Conservation (phyloP, 2,329 filamentous ascomycete genomes). For the Geoglossum cookeanum region DNA sequence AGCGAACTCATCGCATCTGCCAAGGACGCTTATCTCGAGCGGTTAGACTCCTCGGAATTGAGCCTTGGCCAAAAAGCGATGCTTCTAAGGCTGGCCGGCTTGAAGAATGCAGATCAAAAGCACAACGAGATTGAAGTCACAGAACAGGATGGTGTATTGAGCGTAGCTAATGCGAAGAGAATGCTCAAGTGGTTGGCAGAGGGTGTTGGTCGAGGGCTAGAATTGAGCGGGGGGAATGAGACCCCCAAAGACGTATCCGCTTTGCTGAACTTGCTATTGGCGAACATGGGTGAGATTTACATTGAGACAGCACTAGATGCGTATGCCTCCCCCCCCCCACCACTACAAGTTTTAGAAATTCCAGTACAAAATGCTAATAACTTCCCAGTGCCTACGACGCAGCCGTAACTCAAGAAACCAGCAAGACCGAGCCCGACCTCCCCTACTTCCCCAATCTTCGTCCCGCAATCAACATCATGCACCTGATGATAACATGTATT, state of each 20-base stretch:
- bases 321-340: slow-evolving; percentile 16
- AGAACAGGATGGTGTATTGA: slow-evolving; percentile 73
- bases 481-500: slow-evolving; percentile 84
- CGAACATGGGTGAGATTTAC: slow-evolving; percentile 72
- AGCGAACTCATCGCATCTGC: slow-evolving; percentile 76
- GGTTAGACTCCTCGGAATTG: slow-evolving; percentile 73
- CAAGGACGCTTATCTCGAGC: slow-evolving; percentile 77
- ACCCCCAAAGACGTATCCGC: slow-evolving; percentile 87
- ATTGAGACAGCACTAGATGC: slow-evolving; percentile 46
- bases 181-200: slow-evolving; percentile 98
- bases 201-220: slow-evolving; percentile 74
- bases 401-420: slow-evolving; percentile 55
- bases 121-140: slow-evolving; percentile 79
- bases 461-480: slow-evolving; percentile 70
- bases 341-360: background rate
- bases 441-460: slow-evolving; percentile 62
- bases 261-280: slow-evolving; percentile 64
- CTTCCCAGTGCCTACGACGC: slow-evolving; percentile 50
- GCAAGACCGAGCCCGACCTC: slow-evolving; percentile 74
- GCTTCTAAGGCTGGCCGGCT: slow-evolving; percentile 72
- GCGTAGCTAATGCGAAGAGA: slow-evolving; percentile 73
- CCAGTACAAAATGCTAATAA: background rate
- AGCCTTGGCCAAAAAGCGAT: slow-evolving; percentile 77
- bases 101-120: slow-evolving; percentile 54
- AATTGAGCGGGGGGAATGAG: slow-evolving; percentile 71